Conservation (phyloP, 306 rosid genomes). For the Albizia julibrissin region DNA sequence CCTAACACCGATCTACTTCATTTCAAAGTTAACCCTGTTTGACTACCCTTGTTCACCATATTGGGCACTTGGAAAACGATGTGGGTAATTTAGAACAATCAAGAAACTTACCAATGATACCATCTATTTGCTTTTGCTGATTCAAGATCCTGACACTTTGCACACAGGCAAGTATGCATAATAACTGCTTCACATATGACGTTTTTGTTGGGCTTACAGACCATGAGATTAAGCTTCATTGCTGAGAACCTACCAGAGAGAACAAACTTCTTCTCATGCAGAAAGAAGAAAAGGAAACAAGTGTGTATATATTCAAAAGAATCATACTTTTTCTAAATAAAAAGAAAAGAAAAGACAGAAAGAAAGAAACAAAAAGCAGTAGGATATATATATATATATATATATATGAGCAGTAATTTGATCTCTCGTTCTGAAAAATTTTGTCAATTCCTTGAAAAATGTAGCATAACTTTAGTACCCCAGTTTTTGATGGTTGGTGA, state of each 20-base stretch:
- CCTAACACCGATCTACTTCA: constrained; percentile 43
- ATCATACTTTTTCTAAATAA: not conserved
- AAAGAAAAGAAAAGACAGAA: constrained; percentile 28
- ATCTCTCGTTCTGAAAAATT: constrained; percentile 34
- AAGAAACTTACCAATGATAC: constrained; percentile 45
- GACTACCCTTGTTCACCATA: constrained; percentile 51
- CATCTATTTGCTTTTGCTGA: constrained; percentile 37
- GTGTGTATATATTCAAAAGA: not conserved
- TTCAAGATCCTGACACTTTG: constrained; percentile 48
- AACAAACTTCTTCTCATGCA: constrained; percentile 1
- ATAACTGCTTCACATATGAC: constrained; percentile 24
- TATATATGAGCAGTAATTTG: constrained; percentile 32
- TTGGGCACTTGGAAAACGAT: constrained; percentile 47
- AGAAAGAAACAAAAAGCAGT: constrained; percentile 43
- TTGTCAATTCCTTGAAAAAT: constrained; percentile 47
- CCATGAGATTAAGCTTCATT: not conserved
- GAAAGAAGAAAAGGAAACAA: not conserved
- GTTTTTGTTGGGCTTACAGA: constrained; percentile 10
- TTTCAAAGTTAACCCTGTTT: constrained; percentile 46
- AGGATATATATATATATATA: not conserved
- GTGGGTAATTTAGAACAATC: constrained; percentile 52
- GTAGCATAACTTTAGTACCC: constrained; percentile 48
- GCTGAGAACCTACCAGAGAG: not conserved
- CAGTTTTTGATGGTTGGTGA: constrained; percentile 37
- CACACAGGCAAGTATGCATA: constrained; percentile 31